Percentiles rank a stretch among this genome's conserved stretches.
Conservation (phyloP, 495 filamentous ascomycete species). For the Hyaloscypha finlandica region DNA sequence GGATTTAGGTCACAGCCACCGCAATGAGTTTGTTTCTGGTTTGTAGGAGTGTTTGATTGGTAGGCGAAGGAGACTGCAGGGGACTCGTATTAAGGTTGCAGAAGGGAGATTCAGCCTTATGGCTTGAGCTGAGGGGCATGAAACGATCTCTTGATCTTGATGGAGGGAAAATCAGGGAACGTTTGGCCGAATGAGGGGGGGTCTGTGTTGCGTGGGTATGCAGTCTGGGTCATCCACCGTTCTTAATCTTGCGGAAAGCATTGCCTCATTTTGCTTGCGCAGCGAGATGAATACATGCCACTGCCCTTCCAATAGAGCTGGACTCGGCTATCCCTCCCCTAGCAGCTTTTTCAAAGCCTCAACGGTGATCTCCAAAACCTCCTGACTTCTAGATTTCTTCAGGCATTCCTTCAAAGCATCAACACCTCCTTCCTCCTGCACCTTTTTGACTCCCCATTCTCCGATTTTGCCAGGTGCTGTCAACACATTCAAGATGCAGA, state of each 20-base stretch:
- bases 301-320: constrained; percentile 15
- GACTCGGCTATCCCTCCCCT: constrained; percentile 16
- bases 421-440: constrained; percentile 55
- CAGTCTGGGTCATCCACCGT: too few relatives aligned
- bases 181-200: too few relatives aligned
- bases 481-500: constrained; percentile 69
- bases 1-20: too few relatives aligned
- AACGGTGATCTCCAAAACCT: constrained; percentile 64
- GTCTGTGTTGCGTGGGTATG: too few relatives aligned
- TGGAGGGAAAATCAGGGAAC: background rate
- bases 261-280: background rate
- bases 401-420: constrained; percentile 63
- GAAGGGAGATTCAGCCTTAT: too few relatives aligned
- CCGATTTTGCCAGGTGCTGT: constrained; percentile 53
- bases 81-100: too few relatives aligned
- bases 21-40: too few relatives aligned
- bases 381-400: constrained; percentile 62
- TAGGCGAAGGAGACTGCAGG: background rate
- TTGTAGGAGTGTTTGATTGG: too few relatives aligned
- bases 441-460: constrained; percentile 39
- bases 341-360: constrained; percentile 32
- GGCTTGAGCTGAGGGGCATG: background rate
- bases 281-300: background rate
- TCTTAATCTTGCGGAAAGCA: background rate
- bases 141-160: background rate